Conservation (phyloP, 129 eudicot genomes). For the Escallonia herrerae region DNA sequence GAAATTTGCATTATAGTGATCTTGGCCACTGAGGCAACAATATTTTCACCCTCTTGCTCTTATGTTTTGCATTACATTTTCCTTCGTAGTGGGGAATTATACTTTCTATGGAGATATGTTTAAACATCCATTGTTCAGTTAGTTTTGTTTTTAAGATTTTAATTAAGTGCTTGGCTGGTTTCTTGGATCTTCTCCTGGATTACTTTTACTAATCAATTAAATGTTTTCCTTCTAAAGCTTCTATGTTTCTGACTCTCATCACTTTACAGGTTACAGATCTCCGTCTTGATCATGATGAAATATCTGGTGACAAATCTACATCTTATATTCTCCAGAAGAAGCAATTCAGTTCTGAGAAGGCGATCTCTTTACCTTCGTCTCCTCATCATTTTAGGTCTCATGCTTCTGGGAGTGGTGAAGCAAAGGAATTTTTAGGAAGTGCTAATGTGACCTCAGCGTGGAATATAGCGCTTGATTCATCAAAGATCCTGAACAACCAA, state of each 20-base stretch:
- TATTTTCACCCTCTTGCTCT: neutral
- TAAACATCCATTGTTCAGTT: too few species aligned
- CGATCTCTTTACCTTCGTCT: conserved; percentile 73
- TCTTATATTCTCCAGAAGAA: conserved; percentile 34
- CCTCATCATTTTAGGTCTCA: conserved; percentile 45
- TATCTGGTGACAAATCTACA: conserved; percentile 24
- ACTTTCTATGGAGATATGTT: neutral
- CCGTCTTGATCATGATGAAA: conserved; percentile 22
- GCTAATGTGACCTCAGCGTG: conserved; percentile 42
- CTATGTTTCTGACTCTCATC: neutral
- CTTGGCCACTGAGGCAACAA: neutral
- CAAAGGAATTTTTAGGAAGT: conserved; percentile 26
- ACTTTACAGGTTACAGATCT: conserved; percentile 28
- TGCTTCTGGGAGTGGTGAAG: conserved; percentile 33
- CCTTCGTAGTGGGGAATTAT: neutral
- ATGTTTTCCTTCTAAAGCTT: neutral
- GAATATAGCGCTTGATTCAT: conserved; percentile 54
- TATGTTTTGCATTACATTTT: neutral
- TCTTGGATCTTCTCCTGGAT: neutral
- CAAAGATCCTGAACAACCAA: conserved; percentile 41
- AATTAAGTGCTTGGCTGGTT: neutral
- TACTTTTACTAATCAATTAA: neutral
- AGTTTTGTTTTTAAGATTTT: too few species aligned
- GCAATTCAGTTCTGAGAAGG: conserved; percentile 46
- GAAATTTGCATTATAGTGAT: neutral